A percentile compares a stretch with the other conserved stretches of the same genome.
These are phyloP conservation scores for Pythium myriotylum DNA, from an alignment of 352 stramenopile species.

Conservation along the genomic window DNA sequence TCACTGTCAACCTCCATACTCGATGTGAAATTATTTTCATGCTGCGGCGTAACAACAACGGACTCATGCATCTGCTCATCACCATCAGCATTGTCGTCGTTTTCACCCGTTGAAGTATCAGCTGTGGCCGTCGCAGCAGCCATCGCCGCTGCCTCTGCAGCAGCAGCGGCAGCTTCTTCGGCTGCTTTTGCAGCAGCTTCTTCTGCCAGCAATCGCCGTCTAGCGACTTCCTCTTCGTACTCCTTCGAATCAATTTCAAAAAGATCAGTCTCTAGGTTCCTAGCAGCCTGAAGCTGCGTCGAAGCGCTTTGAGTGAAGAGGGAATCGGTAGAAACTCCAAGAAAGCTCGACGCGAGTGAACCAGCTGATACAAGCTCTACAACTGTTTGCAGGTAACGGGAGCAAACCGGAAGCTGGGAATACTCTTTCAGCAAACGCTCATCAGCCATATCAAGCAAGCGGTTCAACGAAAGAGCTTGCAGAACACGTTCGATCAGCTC, in stretches of 20 bases:
- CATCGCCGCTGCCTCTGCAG: conserved; percentile 12
- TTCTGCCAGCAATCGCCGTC: conserved; percentile 39
- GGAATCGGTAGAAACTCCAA: conserved; percentile 49
- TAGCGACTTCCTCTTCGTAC: conserved; percentile 64
- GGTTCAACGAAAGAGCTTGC: conserved; percentile 57
- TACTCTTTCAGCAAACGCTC: conserved; percentile 82
- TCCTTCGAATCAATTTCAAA: conserved; percentile 65
- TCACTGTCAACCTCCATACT: conserved; percentile 88
- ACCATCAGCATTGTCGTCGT: conserved; percentile 14
- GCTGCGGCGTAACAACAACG: conserved; percentile 22
- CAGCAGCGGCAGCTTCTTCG: conserved; percentile 36
- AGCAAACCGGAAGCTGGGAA: conserved; percentile 73
- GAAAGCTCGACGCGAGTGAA: conserved; percentile 56
- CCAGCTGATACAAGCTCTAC: conserved; percentile 79
- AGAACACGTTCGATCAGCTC: conserved; percentile 36
- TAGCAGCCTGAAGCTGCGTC: conserved; percentile 51
- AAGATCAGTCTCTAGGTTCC: conserved; percentile 66
- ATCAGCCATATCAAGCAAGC: conserved; percentile 71
- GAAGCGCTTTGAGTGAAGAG: conserved; percentile 53
- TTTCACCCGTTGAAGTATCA: not conserved
- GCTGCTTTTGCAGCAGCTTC: conserved; percentile 54
- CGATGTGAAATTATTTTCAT: conserved; percentile 34
- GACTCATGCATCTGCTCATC: conserved; percentile 36
- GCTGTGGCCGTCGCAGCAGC: conserved; percentile 6
- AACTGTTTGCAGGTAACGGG: conserved; percentile 85